Evolutionary conservation across 352 stramenopile species (phyloP).

Genomic region (Thalassiosira sp.): DNA sequence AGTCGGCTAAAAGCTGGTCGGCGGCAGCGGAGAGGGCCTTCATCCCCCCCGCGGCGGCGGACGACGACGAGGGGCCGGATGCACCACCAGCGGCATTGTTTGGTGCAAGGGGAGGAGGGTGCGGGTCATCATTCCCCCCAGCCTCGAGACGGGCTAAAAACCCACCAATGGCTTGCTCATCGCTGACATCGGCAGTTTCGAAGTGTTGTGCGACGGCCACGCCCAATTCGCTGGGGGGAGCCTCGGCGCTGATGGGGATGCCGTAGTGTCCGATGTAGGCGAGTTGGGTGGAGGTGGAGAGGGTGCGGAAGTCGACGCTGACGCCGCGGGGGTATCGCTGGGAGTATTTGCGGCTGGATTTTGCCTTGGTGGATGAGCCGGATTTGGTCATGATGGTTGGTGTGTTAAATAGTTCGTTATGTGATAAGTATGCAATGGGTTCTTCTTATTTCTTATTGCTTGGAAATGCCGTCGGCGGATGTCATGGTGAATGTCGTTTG

Average conservation of each 20-base stretch:
- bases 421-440: no score
- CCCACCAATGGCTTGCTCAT: conserved; percentile 80
- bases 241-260: conserved; percentile 68
- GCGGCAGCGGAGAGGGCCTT: conserved; percentile 17
- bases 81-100: neutral
- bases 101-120: conserved; percentile 2
- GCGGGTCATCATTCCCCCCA: conserved; percentile 44
- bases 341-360: conserved; percentile 42
- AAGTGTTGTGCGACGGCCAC: conserved; percentile 83
- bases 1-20: conserved; percentile 64
- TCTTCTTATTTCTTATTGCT: no score
- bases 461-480: no score
- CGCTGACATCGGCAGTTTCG: conserved; percentile 77
- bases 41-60: no score
- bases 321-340: conserved; percentile 77
- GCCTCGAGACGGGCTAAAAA: conserved; percentile 74
- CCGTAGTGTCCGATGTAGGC: conserved; percentile 79
- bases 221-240: conserved; percentile 77
- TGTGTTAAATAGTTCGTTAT: no score
- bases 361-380: neutral
- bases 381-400: conserved; percentile 10
- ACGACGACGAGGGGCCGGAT: no score
- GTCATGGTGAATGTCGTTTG: no score
- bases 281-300: conserved; percentile 66
- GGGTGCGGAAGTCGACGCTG: conserved; percentile 78